Evolutionary conservation across 495 filamentous ascomycete species (phyloP).

Genomic region (Margaritispora aquatica): DNA sequence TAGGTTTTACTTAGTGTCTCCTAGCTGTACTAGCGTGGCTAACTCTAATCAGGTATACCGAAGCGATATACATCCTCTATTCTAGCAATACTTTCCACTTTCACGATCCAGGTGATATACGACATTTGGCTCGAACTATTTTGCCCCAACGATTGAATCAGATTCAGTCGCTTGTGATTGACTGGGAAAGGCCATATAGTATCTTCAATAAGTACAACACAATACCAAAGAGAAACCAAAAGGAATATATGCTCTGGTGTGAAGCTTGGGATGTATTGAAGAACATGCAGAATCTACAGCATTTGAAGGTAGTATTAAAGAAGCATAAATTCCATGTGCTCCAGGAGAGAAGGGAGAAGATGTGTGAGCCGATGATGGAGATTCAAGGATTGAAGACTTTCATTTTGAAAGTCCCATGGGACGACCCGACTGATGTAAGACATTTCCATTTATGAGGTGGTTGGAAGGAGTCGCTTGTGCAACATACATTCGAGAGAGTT

Average conservation of each 20-base stretch:
- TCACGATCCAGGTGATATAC: slow-evolving; percentile 20
- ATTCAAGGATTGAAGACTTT: slow-evolving; percentile 10
- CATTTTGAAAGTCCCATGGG: slow-evolving; percentile 9
- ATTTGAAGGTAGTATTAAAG: slow-evolving; percentile 12
- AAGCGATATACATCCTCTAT: slow-evolving; percentile 15
- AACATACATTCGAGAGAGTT: too few relatives aligned
- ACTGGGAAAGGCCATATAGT: slow-evolving; percentile 18
- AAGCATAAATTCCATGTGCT: slow-evolving; percentile 12
- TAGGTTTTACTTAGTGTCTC: too few relatives aligned
- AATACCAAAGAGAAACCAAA: slow-evolving; percentile 3
- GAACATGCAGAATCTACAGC: slow-evolving; percentile 8
- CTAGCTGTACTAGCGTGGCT: too few relatives aligned
- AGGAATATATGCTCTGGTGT: slow-evolving; percentile 14
- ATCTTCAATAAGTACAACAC: slow-evolving; percentile 19
- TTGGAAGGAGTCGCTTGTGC: too few relatives aligned
- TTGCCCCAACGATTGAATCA: slow-evolving; percentile 13
- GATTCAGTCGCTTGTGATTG: slow-evolving; percentile 13
- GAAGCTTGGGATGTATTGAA: slow-evolving; percentile 13
- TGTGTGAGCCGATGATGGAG: slow-evolving; percentile 17
- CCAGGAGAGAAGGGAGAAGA: slow-evolving; percentile 3
- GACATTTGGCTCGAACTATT: slow-evolving; percentile 11
- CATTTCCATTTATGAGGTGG: slow-evolving; percentile 11
- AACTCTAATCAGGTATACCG: slow-evolving; percentile 13
- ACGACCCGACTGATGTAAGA: slow-evolving; percentile 14
- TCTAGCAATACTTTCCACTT: slow-evolving; percentile 18